phyloP scores from a whole-genome alignment of 2,329 filamentous ascomycete genomes.

The Nemania sp. region DNA sequence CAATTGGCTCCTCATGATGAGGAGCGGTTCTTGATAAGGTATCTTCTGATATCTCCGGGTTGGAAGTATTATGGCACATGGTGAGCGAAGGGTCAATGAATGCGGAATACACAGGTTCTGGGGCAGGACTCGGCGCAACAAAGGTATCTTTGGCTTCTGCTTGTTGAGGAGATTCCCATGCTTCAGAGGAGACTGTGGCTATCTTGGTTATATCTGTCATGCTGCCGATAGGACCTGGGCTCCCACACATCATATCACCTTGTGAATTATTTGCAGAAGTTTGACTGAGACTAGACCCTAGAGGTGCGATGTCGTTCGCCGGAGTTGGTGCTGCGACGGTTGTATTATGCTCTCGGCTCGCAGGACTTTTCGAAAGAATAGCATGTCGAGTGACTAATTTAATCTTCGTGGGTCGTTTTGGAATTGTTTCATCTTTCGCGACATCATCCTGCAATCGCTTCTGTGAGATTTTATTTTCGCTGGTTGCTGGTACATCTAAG shows the following conservation, averaged over 20 bases:
- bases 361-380: not conserved
- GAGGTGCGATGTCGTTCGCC: not conserved
- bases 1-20: not conserved
- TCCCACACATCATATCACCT: not conserved
- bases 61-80: not conserved
- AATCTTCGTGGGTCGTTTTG: constrained; percentile 1
- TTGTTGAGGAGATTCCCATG: not conserved
- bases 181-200: not conserved
- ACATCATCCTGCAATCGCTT: not conserved
- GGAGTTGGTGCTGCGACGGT: not conserved
- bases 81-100: not conserved
- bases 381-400: not conserved
- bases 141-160: not conserved
- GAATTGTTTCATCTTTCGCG: not conserved
- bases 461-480: not conserved
- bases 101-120: not conserved
- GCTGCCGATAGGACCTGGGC: not conserved
- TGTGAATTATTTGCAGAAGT: not conserved
- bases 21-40: not conserved
- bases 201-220: not conserved
- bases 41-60: not conserved
- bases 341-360: not conserved
- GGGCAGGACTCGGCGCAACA: not conserved
- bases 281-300: not conserved
- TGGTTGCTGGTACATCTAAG: not conserved